Conservation (phyloP, 2,329 filamentous ascomycete genomes). For the Xylaria hypoxylon region DNA sequence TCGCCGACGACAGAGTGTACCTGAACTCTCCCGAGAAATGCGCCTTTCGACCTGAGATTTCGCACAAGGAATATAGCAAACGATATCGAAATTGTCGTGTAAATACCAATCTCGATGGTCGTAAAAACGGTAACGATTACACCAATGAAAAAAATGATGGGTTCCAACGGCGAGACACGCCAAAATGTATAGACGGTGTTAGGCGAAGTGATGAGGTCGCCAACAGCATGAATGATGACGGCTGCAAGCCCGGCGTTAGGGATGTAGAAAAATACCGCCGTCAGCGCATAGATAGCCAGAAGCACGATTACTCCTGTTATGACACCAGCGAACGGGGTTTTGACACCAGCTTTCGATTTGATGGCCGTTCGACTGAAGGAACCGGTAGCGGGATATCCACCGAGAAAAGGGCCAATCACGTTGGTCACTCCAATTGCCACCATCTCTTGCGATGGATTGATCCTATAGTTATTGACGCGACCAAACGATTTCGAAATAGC, state of each 20-base stretch:
- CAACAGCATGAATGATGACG: slow-evolving; percentile 96
- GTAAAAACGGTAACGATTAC: slow-evolving; percentile 91
- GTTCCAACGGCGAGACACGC: slow-evolving; percentile 90
- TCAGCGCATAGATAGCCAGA: slow-evolving; percentile 88
- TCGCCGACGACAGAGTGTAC: slow-evolving; percentile 88
- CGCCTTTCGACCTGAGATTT: slow-evolving; percentile 82
- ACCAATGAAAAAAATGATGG: slow-evolving; percentile 91
- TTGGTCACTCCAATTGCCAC: slow-evolving; percentile 94
- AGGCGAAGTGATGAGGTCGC: slow-evolving; percentile 89
- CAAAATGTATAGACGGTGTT: slow-evolving; percentile 96
- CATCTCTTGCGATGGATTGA: slow-evolving; percentile 95
- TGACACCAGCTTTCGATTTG: slow-evolving; percentile 95
- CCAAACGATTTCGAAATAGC: slow-evolving; percentile 98
- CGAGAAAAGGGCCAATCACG: slow-evolving; percentile 89
- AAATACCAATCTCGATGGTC: slow-evolving; percentile 92
- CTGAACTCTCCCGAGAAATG: slow-evolving; percentile 84
- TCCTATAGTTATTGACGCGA: slow-evolving; percentile 93
- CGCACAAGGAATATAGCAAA: slow-evolving; percentile 84
- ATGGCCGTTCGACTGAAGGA: slow-evolving; percentile 97
- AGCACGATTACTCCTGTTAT: slow-evolving; percentile 89
- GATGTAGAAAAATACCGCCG: slow-evolving; percentile 93
- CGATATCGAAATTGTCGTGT: slow-evolving; percentile 83
- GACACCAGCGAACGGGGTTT: slow-evolving; percentile 89
- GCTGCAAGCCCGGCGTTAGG: slow-evolving; percentile 82
- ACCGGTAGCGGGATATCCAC: slow-evolving; percentile 90